Percentiles rank a stretch among this genome's conserved stretches.
Conservation (phyloP, 2,329 filamentous ascomycete species). For the Pseudomassariella vexata region DNA sequence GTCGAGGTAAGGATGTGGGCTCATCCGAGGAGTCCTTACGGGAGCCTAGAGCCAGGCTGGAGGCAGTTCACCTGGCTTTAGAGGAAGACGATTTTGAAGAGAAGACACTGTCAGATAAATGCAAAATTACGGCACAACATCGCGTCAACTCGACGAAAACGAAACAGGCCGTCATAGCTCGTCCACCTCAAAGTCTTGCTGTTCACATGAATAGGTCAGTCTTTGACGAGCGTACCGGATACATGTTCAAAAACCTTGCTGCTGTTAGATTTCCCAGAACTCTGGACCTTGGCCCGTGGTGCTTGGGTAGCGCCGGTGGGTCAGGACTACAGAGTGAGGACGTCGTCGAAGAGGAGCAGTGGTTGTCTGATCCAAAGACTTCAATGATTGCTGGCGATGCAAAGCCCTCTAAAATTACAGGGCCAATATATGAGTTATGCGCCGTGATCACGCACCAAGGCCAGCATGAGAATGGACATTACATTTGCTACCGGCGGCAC, state of each 20-base stretch:
- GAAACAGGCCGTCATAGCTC: conserved; percentile 78
- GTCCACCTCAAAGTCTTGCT: conserved; percentile 73
- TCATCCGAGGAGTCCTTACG: conserved; percentile 44
- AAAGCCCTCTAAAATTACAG: conserved; percentile 43
- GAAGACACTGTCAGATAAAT: conserved; percentile 55
- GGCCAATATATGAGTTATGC: conserved; percentile 67
- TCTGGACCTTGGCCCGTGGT: conserved; percentile 81
- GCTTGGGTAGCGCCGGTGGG: conserved; percentile 55
- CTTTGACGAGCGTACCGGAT: conserved; percentile 77
- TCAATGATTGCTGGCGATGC: conserved; percentile 66
- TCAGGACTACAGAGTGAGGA: conserved; percentile 15
- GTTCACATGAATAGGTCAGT: conserved; percentile 89
- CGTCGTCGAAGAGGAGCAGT: conserved; percentile 49
- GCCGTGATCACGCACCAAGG: conserved; percentile 87
- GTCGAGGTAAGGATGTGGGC: conserved; percentile 28
- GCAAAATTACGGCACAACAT: conserved; percentile 60
- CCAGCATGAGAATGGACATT: conserved; percentile 91
- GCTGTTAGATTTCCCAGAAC: conserved; percentile 68
- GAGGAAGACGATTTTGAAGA: conserved; percentile 77
- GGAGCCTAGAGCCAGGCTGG: conserved; percentile 49
- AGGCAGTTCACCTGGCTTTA: conserved; percentile 63
- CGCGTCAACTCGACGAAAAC: conserved; percentile 78
- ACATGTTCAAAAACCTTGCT: conserved; percentile 78
- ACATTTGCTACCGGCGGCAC: conserved; percentile 82
- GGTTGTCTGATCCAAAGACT: conserved; percentile 60